Conservation (phyloP, 352 stramenopile species). For the Globisporangium nagaii region DNA sequence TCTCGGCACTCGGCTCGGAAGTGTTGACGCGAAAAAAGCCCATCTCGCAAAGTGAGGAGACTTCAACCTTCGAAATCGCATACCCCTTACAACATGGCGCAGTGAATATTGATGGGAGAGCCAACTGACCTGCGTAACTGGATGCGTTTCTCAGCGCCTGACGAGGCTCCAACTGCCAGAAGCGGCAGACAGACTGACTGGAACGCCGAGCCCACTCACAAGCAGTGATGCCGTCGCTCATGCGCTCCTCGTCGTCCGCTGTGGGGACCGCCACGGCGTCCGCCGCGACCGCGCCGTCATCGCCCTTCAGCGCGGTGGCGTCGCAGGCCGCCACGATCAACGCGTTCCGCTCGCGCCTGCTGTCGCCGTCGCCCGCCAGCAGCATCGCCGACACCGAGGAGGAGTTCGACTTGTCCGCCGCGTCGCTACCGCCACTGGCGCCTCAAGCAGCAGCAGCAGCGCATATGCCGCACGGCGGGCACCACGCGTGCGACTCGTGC, state of each 20-base stretch:
- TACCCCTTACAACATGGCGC: neutral
- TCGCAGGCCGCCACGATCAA: slow-evolving; percentile 40
- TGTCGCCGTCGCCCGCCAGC: slow-evolving; percentile 21
- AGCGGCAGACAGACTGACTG: neutral
- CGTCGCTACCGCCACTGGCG: slow-evolving; percentile 27
- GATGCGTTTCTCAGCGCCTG: neutral
- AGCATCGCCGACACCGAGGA: slow-evolving; percentile 33
- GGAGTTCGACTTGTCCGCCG: slow-evolving; percentile 24
- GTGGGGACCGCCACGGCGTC: slow-evolving; percentile 12
- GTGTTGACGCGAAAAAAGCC: slow-evolving; percentile 7
- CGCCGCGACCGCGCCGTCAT: neutral
- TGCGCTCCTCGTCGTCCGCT: slow-evolving; percentile 14
- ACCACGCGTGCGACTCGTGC: slow-evolving; percentile 39
- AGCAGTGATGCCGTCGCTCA: slow-evolving; percentile 49
- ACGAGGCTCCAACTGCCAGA: neutral
- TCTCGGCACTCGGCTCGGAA: neutral
- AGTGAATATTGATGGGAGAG: too few species aligned
- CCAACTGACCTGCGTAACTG: neutral
- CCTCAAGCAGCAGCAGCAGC: slow-evolving; percentile 10
- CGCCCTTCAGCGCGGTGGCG: slow-evolving; percentile 30
- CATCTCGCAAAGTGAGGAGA: neutral
- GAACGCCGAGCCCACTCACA: too few species aligned
- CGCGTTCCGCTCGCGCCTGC: slow-evolving; percentile 32
- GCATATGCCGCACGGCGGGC: slow-evolving; percentile 12
- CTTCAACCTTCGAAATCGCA: slow-evolving; percentile 1